phyloP scores from a whole-genome alignment of 192 early-diverging fungal genomes.

The Gaertneriomyces semiglobifer region DNA sequence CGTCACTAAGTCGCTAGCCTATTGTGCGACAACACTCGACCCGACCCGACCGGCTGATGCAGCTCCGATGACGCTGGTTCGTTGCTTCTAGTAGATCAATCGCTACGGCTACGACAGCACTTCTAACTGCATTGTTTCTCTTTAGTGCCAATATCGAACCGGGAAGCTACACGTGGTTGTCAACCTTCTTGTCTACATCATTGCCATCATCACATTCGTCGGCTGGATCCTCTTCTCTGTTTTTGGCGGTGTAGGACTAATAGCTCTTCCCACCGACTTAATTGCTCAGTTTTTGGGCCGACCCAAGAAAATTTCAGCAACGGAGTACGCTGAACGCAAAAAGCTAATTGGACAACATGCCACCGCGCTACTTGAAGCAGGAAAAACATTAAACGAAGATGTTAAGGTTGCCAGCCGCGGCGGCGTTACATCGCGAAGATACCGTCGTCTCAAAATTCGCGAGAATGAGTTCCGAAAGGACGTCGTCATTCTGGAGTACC shows the following conservation, averaged over 20 bases:
- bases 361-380: slow-evolving; percentile 47
- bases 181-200: slow-evolving; percentile 50
- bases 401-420: slow-evolving; percentile 38
- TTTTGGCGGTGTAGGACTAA: slow-evolving; percentile 59
- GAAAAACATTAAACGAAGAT: slow-evolving; percentile 45
- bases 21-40: slow-evolving; percentile 8
- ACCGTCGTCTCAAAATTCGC: slow-evolving; percentile 38
- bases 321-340: slow-evolving; percentile 48
- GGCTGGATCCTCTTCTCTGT: slow-evolving; percentile 58
- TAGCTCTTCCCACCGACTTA: slow-evolving; percentile 51
- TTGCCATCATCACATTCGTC: slow-evolving; percentile 50
- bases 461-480: slow-evolving; percentile 61
- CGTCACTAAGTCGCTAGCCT: slow-evolving; percentile 1
- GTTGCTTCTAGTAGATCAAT: slow-evolving; percentile 15
- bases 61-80: background rate
- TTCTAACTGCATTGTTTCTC: background rate
- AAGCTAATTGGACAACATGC: slow-evolving; percentile 52
- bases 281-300: slow-evolving; percentile 51
- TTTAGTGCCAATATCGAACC: slow-evolving; percentile 28
- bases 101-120: background rate
- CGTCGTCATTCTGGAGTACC: slow-evolving; percentile 54
- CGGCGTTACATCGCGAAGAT: slow-evolving; percentile 34
- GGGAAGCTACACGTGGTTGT: slow-evolving; percentile 44
- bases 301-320: slow-evolving; percentile 51
- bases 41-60: background rate